A percentile compares a stretch with the other conserved stretches of the same genome.
phyloP scores from a whole-genome alignment of 106 monocot species.

The Allium fistulosum region DNA sequence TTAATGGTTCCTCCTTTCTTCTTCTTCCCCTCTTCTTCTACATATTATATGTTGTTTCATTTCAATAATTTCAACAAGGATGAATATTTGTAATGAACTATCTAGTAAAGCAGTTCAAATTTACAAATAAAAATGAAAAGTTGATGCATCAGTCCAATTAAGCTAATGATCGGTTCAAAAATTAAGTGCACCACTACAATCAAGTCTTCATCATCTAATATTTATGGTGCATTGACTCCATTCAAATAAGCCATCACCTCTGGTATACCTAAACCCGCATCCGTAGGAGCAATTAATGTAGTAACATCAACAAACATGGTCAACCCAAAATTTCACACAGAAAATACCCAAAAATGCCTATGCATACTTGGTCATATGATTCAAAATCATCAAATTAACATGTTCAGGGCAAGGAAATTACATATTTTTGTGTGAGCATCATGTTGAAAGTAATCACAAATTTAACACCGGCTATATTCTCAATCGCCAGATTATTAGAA shows the following conservation, averaged over 20 bases:
- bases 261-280: constrained; percentile 78
- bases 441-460: constrained; percentile 54
- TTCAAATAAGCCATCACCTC: constrained; percentile 91
- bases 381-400: too few relatives aligned
- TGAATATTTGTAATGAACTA: too few relatives aligned
- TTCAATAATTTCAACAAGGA: too few relatives aligned
- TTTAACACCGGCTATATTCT: constrained; percentile 81
- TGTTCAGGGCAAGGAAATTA: too few relatives aligned
- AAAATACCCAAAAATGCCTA: constrained; percentile 57
- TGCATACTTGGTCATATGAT: constrained; percentile 22
- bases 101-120: too few relatives aligned
- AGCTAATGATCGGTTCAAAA: too few relatives aligned
- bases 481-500: constrained; percentile 77
- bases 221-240: constrained; percentile 70
- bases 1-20: too few relatives aligned
- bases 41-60: too few relatives aligned
- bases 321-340: constrained; percentile 49
- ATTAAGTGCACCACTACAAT: constrained; percentile 39
- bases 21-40: too few relatives aligned
- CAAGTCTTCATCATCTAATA: constrained; percentile 43
- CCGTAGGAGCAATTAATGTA: constrained; percentile 47
- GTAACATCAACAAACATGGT: constrained; percentile 50
- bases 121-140: too few relatives aligned
- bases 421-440: constrained; percentile 47
- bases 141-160: too few relatives aligned